A percentile compares a stretch with the other conserved stretches of the same genome.
These are phyloP conservation scores for Phytophthora pisi DNA, from an alignment of 352 stramenopile species.

Conservation along the genomic window DNA sequence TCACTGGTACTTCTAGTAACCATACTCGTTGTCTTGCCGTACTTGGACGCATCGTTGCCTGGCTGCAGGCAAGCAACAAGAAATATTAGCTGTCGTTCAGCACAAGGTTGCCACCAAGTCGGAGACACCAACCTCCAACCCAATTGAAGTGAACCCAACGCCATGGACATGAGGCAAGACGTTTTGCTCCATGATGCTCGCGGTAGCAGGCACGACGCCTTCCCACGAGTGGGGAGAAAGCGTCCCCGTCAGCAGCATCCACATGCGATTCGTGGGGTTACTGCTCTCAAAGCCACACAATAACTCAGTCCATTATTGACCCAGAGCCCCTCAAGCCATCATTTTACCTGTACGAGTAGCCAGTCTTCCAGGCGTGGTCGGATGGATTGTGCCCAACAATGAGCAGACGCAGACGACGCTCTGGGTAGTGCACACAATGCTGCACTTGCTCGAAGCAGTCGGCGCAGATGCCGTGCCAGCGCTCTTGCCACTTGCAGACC, in stretches of 20 bases:
- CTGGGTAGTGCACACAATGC: slow-evolving; percentile 66
- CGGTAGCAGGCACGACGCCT: slow-evolving; percentile 62
- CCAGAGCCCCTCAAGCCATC: too few species aligned
- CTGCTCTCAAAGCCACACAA: slow-evolving; percentile 29
- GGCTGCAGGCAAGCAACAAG: slow-evolving; percentile 40
- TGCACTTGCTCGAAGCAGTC: slow-evolving; percentile 61
- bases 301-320: neutral
- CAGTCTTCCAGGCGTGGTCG: slow-evolving; percentile 86
- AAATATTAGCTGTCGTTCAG: slow-evolving; percentile 11
- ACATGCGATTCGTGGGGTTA: slow-evolving; percentile 91
- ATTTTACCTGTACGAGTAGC: slow-evolving; percentile 67
- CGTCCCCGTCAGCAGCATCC: slow-evolving; percentile 80
- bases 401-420: slow-evolving; percentile 75
- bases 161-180: slow-evolving; percentile 62
- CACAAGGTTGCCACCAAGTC: neutral
- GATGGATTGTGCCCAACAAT: slow-evolving; percentile 91
- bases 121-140: slow-evolving; percentile 59
- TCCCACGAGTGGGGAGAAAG: slow-evolving; percentile 59
- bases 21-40: slow-evolving; percentile 74
- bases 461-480: slow-evolving; percentile 78
- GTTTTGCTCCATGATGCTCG: slow-evolving; percentile 78
- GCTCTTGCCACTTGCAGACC: slow-evolving; percentile 78
- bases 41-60: slow-evolving; percentile 85
- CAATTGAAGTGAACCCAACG: slow-evolving; percentile 85
- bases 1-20: neutral